Percentiles rank a stretch among this genome's conserved stretches.
These are phyloP conservation scores for Caryocar brasiliense DNA, from an alignment of 441 rosid species.

Conservation along the genomic window DNA sequence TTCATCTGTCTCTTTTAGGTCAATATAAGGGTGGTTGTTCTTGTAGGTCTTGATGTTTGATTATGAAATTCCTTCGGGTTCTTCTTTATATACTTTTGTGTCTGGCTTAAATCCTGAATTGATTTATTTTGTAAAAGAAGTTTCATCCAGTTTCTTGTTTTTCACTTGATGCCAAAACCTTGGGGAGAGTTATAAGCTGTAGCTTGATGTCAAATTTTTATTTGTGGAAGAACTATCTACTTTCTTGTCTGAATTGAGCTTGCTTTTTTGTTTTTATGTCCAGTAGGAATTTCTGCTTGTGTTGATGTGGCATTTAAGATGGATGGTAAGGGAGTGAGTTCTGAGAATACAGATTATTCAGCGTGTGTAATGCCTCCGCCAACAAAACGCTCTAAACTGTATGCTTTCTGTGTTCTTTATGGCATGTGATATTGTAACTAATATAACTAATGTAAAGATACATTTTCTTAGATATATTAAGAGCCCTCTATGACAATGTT, in stretches of 20 bases:
- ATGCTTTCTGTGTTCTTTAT: conserved; percentile 20
- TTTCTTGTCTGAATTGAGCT: conserved; percentile 7
- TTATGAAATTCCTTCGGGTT: too few relatives aligned
- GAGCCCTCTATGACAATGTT: too few relatives aligned
- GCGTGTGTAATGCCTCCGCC: conserved; percentile 32
- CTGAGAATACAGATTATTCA: conserved; percentile 23
- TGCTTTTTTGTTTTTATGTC: conserved; percentile 15
- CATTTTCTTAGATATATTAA: conserved; percentile 1
- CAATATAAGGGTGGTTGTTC: too few relatives aligned
- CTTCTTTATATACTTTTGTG: too few relatives aligned
- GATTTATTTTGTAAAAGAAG: too few relatives aligned
- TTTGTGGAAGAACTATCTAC: background rate
- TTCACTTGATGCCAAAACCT: background rate
- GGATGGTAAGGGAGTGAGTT: conserved; percentile 28
- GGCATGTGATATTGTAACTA: conserved; percentile 2
- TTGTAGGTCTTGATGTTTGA: too few relatives aligned
- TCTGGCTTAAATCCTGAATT: too few relatives aligned
- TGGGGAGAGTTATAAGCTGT: background rate
- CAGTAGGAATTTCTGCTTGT: conserved; percentile 25
- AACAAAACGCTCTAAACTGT: conserved; percentile 46
- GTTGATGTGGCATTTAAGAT: conserved; percentile 16
- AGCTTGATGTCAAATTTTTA: background rate
- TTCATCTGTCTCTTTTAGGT: too few relatives aligned
- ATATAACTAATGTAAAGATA: conserved; percentile 10
- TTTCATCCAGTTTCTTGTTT: too few relatives aligned